These are phyloP conservation scores for Cyanidioschyzon merolae DNA, from an alignment of 23 red algal species.

Conservation along the genomic window DNA sequence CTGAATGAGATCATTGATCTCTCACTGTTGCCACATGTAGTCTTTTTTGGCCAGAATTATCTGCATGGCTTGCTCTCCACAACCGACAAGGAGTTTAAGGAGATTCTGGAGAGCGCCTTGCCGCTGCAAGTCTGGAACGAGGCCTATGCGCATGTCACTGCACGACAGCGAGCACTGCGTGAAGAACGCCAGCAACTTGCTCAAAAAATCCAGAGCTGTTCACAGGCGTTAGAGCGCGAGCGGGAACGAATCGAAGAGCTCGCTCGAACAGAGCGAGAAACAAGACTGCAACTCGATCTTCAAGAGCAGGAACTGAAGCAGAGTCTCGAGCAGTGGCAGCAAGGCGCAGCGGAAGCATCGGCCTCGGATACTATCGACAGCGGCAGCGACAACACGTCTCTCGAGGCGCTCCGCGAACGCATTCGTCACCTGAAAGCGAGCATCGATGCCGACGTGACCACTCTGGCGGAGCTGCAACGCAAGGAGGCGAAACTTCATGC, in stretches of 20 bases:
- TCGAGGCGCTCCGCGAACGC: neutral
- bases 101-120: constrained; percentile 17
- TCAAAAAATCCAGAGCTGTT: neutral
- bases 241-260: neutral
- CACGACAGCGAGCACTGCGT: neutral
- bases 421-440: neutral
- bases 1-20: constrained; percentile 42
- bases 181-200: neutral
- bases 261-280: neutral
- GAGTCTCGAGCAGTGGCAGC: neutral
- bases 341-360: neutral
- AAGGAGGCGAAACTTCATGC: neutral
- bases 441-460: neutral
- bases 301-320: neutral
- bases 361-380: neutral
- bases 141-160: neutral
- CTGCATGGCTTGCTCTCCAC: constrained; percentile 4
- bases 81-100: constrained; percentile 31
- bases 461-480: neutral
- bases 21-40: constrained; percentile 41
- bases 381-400: neutral
- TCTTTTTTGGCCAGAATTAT: constrained; percentile 70
- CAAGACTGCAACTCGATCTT: neutral
- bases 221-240: neutral
- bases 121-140: constrained; percentile 16